A percentile compares a stretch with the other conserved stretches of the same genome.
phyloP scores from a whole-genome alignment of 768 basidiomycete species.

The Lactifluus subvellereus region DNA sequence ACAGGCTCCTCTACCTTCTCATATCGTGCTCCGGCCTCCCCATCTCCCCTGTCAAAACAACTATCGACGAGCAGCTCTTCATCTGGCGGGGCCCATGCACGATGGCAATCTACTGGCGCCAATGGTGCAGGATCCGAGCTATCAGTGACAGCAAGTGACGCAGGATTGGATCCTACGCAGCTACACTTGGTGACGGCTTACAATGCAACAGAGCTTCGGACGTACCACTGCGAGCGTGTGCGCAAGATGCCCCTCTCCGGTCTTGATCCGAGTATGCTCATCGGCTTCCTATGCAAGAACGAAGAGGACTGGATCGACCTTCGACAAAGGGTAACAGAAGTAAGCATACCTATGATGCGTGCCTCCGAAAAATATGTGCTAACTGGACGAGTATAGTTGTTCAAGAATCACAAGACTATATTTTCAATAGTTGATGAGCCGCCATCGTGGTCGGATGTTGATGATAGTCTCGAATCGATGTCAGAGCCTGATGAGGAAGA shows the following conservation, averaged over 20 bases:
- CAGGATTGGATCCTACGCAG: slow-evolving; percentile 40
- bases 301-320: slow-evolving; percentile 86
- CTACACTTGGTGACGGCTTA: slow-evolving; percentile 73
- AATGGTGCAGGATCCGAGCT: slow-evolving; percentile 32
- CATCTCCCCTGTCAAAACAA: slow-evolving; percentile 62
- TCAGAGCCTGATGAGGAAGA: slow-evolving; percentile 72
- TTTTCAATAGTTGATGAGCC: slow-evolving; percentile 87
- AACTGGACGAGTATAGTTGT: slow-evolving; percentile 33
- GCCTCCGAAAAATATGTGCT: slow-evolving; percentile 4
- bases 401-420: slow-evolving; percentile 50
- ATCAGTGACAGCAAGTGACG: slow-evolving; percentile 10
- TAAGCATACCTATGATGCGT: slow-evolving; percentile 35
- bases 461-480: slow-evolving; percentile 74
- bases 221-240: slow-evolving; percentile 95
- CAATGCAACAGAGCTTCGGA: slow-evolving; percentile 62
- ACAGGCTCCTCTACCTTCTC: slow-evolving; percentile 39
- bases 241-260: slow-evolving; percentile 90
- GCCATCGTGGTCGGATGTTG: slow-evolving; percentile 75
- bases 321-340: slow-evolving; percentile 61
- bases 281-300: slow-evolving; percentile 84
- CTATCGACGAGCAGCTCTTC: slow-evolving; percentile 42
- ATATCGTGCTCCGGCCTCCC: slow-evolving; percentile 53
- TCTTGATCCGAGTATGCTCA: slow-evolving; percentile 94
- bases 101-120: slow-evolving; percentile 32
- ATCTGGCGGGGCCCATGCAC: slow-evolving; percentile 30